Evolutionary conservation across 164 flowering plant genomes (phyloP), one percentile per base, ranked within the genome.

Genomic region (Vitis amurensis): DNA sequence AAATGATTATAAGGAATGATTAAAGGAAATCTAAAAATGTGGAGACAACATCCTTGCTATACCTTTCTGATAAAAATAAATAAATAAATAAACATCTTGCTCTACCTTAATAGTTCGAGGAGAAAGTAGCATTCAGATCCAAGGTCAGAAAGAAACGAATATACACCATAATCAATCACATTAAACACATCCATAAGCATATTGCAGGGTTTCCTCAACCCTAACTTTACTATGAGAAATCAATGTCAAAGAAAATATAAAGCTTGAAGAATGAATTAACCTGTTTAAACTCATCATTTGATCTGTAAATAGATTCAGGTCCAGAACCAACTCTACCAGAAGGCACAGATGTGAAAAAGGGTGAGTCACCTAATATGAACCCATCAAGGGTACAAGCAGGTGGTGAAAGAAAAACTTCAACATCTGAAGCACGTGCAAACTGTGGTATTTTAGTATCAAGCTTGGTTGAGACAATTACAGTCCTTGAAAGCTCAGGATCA

Each of bases 271-370:
- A 17, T 16, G 68, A 49, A 13, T 31, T 53, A 67, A 94, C 99
- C 97, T 92, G 90, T 79, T 92, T 94, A 71, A 94, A 92, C 73
- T 89, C 97, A 50, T 92, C 95, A 78, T 94, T 88, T 48, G 99
- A 88, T 71, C 85, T 80, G 74, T 84, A 94, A 63, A 94, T 87
- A 47, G 91, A 84, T 76, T 89, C 97, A 76, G 73, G 92, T 19
- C 89, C 97, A 73, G 85, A 73, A 67, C 99, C 99, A 75, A 95
- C 99, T 82, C 99, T 89, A 82, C 98, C 98, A 61, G 98, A 94
- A 61, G 98, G 98, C 69, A 95, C 99, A 50, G 99, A 95, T 4
- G 99, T 95, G 74, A 95, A 95, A 75, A 95, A 95, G 5, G 99
- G 99, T 12, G 97, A 89, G 72, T 87, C 94, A 6, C 99, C 99